Evolutionary conservation across 768 basidiomycete species (phyloP).

Genomic region (Daedalea quercina): DNA sequence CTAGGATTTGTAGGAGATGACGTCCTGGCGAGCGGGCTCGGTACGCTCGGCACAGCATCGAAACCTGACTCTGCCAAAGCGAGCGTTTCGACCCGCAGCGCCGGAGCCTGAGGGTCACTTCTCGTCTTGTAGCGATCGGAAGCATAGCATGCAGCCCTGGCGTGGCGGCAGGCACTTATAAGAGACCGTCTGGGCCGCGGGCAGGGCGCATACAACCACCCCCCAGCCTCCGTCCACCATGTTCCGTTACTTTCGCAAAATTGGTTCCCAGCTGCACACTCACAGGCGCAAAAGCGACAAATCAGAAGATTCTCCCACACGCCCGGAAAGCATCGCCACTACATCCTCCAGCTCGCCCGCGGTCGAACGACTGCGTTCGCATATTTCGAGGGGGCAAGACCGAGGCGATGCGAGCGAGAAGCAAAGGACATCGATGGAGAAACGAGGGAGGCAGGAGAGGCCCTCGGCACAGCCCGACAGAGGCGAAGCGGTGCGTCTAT

Average conservation of each 20-base stretch:
- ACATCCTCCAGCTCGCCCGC: neutral
- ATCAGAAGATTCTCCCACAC: neutral
- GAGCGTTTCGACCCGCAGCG: neutral
- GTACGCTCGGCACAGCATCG: neutral
- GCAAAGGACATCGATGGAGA: neutral
- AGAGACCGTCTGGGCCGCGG: neutral
- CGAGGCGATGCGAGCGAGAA: neutral
- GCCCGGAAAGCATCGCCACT: neutral
- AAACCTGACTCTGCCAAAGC: neutral
- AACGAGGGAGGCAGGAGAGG: neutral
- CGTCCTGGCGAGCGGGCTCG: too few relatives aligned
- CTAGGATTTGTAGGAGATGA: too few relatives aligned
- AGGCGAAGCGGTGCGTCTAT: neutral
- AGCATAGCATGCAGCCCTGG: neutral
- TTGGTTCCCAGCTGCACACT: too few relatives aligned
- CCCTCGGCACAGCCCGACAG: constrained; percentile 1
- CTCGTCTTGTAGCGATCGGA: neutral
- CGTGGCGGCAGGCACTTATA: neutral
- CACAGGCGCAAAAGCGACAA: neutral
- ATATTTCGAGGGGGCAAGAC: neutral
- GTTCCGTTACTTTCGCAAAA: neutral
- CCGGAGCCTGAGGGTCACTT: neutral
- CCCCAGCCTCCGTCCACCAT: neutral
- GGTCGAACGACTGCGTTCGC: neutral
- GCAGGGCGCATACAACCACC: neutral